Evolutionary conservation across 164 flowering plant species (phyloP), one percentile per base, ranked within the genome.

Genomic region (Stephania japonica): DNA sequence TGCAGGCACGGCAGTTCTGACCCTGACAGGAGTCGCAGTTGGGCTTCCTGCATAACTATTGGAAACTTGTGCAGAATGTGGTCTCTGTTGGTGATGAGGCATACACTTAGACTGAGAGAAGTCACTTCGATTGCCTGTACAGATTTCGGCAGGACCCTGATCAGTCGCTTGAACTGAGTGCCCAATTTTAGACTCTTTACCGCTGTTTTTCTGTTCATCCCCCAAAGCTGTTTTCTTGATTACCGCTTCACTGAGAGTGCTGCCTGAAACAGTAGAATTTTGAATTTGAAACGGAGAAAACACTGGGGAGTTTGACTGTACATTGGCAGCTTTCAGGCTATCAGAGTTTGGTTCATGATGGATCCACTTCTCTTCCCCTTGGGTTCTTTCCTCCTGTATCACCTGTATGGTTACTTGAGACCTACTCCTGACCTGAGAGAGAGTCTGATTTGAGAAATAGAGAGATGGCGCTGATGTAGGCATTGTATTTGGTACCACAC

Each of bases 381-480:
- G 73, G 41, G 72, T 47, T 77, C 76, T 85, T 73, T 85, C 89
- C 65, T 83, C 88, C 21, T 81, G 79, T 76, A 85, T 81, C 81
- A 86, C 91, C 69, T 82, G 86, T 79, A 85, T 81, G 25, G 81
- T 79, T 47, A 84, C 83, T n/a, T 75, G 82, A 56, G 87, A 79
- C 70, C 78, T 73, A 49, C 73, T 76, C 71, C 75, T 75, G 50
- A 69, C 44, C 50, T 75, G 69, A 0, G 84, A 72, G 8, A 75
- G 67, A 12, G 75, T n/a, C 13, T 65, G 53, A 62, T 78, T 72
- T 26, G 86, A 76, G 65, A 85, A 68, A 69, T 63, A 78, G 21
- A 81, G 59, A 27, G 87, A 77, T 32, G 85, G 78, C 18, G 75
- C 65, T 9, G 85, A 72, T 24, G 78, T n/a, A 66, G 84, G 44